Evolutionary conservation across 2,329 filamentous ascomycete genomes (phyloP).

Genomic region (Gremmenia infestans): DNA sequence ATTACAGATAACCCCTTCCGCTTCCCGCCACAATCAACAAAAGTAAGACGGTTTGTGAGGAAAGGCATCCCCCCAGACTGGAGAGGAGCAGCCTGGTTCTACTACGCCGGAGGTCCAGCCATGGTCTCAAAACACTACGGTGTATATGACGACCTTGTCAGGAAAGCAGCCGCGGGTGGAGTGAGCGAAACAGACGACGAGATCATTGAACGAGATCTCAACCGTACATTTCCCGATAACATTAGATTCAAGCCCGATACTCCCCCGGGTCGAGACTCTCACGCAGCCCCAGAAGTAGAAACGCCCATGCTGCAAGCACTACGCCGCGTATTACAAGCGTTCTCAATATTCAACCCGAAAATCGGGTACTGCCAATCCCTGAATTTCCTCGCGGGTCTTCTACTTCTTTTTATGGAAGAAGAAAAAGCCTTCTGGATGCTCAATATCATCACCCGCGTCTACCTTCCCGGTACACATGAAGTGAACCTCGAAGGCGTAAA

Average conservation of each 20-base stretch:
- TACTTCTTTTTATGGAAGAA: constrained; percentile 84
- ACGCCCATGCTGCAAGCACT: constrained; percentile 76
- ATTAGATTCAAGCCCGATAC: constrained; percentile 71
- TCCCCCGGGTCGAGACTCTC: constrained; percentile 22
- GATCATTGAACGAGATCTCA: constrained; percentile 87
- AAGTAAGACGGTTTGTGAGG: constrained; percentile 83
- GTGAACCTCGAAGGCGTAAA: constrained; percentile 87
- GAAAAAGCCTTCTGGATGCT: constrained; percentile 91
- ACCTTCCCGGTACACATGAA: constrained; percentile 88
- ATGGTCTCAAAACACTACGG: constrained; percentile 72
- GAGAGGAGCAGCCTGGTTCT: constrained; percentile 96
- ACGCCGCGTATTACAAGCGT: constrained; percentile 81
- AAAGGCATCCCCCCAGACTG: constrained; percentile 94
- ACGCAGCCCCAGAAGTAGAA: constrained; percentile 41
- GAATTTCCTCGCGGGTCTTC: constrained; percentile 87
- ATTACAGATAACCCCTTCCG: constrained; percentile 65
- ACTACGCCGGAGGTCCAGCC: constrained; percentile 82
- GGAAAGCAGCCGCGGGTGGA: constrained; percentile 55
- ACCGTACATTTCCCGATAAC: constrained; percentile 94
- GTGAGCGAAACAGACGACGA: constrained; percentile 73
- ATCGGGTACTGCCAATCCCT: constrained; percentile 96
- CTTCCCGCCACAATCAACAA: constrained; percentile 76
- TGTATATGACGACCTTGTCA: constrained; percentile 65
- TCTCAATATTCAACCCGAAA: constrained; percentile 82
- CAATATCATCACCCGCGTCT: constrained; percentile 83